Percentiles rank a stretch among this genome's conserved stretches.
Conservation (phyloP, 2,329 filamentous ascomycete genomes). For the Hymenoscyphus linearis region DNA sequence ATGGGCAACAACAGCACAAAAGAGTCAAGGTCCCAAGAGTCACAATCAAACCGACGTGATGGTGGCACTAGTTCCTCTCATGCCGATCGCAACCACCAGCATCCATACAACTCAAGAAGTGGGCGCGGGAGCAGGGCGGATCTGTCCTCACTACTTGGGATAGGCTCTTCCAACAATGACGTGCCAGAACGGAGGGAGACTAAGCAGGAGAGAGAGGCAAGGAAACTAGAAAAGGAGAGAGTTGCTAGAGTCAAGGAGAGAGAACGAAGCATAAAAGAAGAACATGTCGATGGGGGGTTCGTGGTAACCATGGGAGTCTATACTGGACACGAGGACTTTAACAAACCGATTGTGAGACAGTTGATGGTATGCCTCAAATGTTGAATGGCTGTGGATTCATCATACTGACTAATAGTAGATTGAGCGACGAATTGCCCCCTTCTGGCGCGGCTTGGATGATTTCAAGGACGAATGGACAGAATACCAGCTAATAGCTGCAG, state of each 20-base stretch:
- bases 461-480: constrained; percentile 88
- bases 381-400: neutral
- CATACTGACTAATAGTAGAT: constrained; percentile 53
- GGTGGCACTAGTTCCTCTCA: constrained; percentile 21
- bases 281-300: constrained; percentile 90
- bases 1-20: constrained; percentile 31
- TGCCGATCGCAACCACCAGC: constrained; percentile 17
- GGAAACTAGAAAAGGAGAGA: constrained; percentile 78
- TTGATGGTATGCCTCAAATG: constrained; percentile 63
- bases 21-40: constrained; percentile 28
- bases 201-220: constrained; percentile 83
- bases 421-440: constrained; percentile 85
- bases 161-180: constrained; percentile 26
- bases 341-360: constrained; percentile 80
- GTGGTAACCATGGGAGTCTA: constrained; percentile 93
- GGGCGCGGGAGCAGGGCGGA: constrained; percentile 30
- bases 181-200: constrained; percentile 65
- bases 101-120: constrained; percentile 23
- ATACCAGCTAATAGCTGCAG: constrained; percentile 88
- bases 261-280: constrained; percentile 83
- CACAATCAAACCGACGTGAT: constrained; percentile 15
- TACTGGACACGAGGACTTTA: constrained; percentile 88
- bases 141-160: constrained; percentile 30
- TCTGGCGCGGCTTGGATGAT: constrained; percentile 91
- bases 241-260: constrained; percentile 72